A percentile compares a stretch with the other conserved stretches of the same genome.
phyloP scores from a whole-genome alignment of 23 red algal genomes.

The Gracilaria gracilis region DNA sequence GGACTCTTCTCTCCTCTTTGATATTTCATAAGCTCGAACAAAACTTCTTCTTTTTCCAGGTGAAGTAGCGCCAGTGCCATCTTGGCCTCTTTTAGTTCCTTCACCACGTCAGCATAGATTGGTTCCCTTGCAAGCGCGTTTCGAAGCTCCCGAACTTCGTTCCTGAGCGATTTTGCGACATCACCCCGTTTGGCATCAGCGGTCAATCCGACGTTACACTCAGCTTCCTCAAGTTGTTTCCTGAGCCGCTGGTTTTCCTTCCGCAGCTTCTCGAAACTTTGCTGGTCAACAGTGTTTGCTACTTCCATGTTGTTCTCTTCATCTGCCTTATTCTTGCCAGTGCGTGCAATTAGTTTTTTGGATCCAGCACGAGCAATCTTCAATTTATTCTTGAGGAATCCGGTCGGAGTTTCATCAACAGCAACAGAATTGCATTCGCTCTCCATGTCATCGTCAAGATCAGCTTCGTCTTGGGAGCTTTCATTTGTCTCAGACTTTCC shows the following conservation, averaged over 20 bases:
- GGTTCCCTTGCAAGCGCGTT: slow-evolving; percentile 70
- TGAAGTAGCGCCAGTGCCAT: slow-evolving; percentile 78
- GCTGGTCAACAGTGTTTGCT: slow-evolving; percentile 37
- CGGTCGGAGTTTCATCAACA: slow-evolving; percentile 40
- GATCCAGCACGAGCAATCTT: slow-evolving; percentile 57
- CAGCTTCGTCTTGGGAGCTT: slow-evolving; percentile 34
- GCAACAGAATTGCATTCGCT: slow-evolving; percentile 32
- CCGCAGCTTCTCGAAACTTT: slow-evolving; percentile 50
- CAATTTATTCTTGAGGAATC: slow-evolving; percentile 58
- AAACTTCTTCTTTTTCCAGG: slow-evolving; percentile 72
- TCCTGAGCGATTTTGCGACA: slow-evolving; percentile 54
- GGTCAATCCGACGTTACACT: background rate
- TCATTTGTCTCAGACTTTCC: slow-evolving; percentile 38
- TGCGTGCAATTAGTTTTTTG: slow-evolving; percentile 66
- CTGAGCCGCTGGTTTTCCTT: slow-evolving; percentile 75
- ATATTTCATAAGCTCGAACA: slow-evolving; percentile 72
- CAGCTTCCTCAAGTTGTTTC: slow-evolving; percentile 75
- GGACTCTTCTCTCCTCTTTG: slow-evolving; percentile 67
- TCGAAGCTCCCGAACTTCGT: slow-evolving; percentile 68
- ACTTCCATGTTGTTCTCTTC: slow-evolving; percentile 47
- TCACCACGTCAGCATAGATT: slow-evolving; percentile 68
- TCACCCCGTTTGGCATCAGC: slow-evolving; percentile 54
- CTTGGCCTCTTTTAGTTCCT: slow-evolving; percentile 84
- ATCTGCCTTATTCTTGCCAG: slow-evolving; percentile 26
- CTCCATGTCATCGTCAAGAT: slow-evolving; percentile 50